Evolutionary conservation across 768 basidiomycete genomes (phyloP), one percentile per base, ranked within the genome.

Genomic region (Ramaria sp.): DNA sequence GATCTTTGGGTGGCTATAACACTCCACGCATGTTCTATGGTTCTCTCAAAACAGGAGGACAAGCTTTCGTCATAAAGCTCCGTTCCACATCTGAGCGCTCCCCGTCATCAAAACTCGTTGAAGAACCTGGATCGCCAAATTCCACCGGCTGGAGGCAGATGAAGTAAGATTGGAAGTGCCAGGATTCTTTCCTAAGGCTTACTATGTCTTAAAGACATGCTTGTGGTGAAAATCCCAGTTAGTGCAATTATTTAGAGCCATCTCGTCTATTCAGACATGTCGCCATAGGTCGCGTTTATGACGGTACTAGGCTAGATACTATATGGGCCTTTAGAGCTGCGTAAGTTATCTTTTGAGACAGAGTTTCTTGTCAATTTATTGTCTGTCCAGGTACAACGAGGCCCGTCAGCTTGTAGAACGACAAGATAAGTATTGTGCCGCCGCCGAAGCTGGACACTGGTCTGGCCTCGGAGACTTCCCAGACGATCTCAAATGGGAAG

Each of bases 61-160:
- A 87, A 63, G 88, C 81, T 0, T 85, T 80, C 65, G 74, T 79
- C 27, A 83, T 92, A 59, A 94, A 92, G 68, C 77, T 88, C 25
- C 78, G 90, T 16, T 75, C 76, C 52, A 88, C 88, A 0, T 61
- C 69, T 3, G 86, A 88, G 58, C 78, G 82, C 43, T 83, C 83
- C 0, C 76, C 88, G 1, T 77, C 79, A 5, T 79, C 82, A 0
- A 83, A 87, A 82, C 69, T 88, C 9, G 68, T 94, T 24, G 89
- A 92, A 58, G 79, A 83, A 6, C 85, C 88, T 0, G 5, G 70
- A 79, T 58, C 65, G 69, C 36, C 64, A 71, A 42, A 59, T 67
- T 22, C 75, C 78, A 12, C 73, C 77, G 16, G 82, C 28, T 88
- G 83, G 81, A 72, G 88, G 55, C 82, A 90, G 63, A 83, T 91